Conservation (phyloP, 129 eudicot genomes). For the Pseudognaphalium luteoalbum region DNA sequence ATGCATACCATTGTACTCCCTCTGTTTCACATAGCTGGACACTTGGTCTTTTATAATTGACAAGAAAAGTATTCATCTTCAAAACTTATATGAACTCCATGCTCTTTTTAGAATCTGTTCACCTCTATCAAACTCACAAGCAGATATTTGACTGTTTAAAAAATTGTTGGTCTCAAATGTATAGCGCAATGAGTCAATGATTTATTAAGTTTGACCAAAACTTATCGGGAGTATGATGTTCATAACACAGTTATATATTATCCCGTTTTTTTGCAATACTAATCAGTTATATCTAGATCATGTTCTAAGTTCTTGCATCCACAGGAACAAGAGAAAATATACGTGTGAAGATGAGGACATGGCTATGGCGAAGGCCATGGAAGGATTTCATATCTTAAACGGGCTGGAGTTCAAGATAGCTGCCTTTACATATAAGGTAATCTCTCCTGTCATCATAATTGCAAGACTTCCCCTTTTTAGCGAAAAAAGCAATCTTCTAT, state of each 20-base stretch:
- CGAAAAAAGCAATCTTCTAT: slow-evolving; percentile 3
- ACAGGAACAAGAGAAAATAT: slow-evolving; percentile 64
- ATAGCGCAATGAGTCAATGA: neutral
- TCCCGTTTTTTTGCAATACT: slow-evolving; percentile 7
- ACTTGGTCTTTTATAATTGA: neutral
- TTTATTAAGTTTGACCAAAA: neutral
- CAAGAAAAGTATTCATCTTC: neutral
- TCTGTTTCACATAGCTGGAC: neutral
- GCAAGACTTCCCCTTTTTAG: neutral
- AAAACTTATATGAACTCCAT: neutral
- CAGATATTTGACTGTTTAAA: neutral
- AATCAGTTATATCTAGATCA: neutral
- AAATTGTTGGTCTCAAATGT: neutral
- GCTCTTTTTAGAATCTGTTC: neutral
- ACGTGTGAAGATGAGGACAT: slow-evolving; percentile 43
- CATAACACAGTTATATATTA: neutral
- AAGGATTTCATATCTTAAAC: slow-evolving; percentile 61
- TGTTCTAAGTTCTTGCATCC: slow-evolving; percentile 24
- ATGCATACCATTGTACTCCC: neutral
- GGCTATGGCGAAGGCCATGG: slow-evolving; percentile 56
- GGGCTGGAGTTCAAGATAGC: slow-evolving; percentile 79
- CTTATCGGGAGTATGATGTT: neutral
- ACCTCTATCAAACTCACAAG: slow-evolving; percentile 15
- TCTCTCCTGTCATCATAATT: neutral
- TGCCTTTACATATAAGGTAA: slow-evolving; percentile 68